phyloP scores from a whole-genome alignment of 805 yeast genomes.

The Sporopachydermia quercuum region DNA sequence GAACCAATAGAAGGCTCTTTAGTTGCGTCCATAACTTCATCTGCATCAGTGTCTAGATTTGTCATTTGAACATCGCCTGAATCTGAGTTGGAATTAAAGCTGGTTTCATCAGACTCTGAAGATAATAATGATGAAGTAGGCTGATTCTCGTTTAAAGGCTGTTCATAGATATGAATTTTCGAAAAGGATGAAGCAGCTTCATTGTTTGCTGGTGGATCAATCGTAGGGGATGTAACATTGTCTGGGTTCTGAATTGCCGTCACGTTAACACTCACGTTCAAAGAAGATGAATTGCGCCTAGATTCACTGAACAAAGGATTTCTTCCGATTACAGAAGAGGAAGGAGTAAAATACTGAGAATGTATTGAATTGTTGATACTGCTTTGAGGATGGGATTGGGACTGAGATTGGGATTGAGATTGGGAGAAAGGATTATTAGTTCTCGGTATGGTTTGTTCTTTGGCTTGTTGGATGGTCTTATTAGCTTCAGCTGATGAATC shows the following conservation, averaged over 20 bases:
- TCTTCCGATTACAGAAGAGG: background rate
- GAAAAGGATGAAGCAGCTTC: too few species aligned
- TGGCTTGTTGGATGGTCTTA: constrained; percentile 4
- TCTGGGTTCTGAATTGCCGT: background rate
- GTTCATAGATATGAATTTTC: too few species aligned
- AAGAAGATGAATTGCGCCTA: background rate
- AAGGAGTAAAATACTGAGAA: constrained; percentile 1
- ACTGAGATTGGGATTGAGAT: constrained; percentile 4
- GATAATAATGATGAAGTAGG: too few species aligned
- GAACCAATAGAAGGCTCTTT: constrained; percentile 2
- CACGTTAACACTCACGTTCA: background rate
- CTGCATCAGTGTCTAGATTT: constrained; percentile 6
- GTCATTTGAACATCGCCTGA: too few species aligned
- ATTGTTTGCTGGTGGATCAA: constrained; percentile 3
- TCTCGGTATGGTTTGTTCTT: constrained; percentile 14
- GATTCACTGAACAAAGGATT: background rate
- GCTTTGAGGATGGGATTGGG: constrained; percentile 4
- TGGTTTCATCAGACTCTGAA: too few species aligned
- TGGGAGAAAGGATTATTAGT: constrained; percentile 14
- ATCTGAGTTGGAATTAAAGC: too few species aligned
- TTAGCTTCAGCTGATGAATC: background rate
- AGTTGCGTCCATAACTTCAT: constrained; percentile 4
- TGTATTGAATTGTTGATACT: constrained; percentile 2
- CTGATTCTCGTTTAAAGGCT: too few species aligned
- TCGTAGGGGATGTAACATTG: background rate